Evolutionary conservation across 2,329 filamentous ascomycete species (phyloP).

Genomic region (Aspergillus uvarum): DNA sequence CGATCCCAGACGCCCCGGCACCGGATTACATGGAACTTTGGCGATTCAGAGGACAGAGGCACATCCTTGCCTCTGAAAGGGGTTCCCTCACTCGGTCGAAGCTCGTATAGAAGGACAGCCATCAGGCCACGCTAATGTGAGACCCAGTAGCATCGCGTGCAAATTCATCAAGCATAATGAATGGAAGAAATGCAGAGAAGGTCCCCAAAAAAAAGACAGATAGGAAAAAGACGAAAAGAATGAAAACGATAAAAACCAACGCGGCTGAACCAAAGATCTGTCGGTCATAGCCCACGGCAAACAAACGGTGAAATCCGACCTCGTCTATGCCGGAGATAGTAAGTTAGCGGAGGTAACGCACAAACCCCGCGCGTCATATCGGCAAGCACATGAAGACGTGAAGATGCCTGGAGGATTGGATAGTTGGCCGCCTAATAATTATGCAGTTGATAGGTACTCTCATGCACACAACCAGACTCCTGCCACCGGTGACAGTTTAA

Average conservation of each 20-base stretch:
- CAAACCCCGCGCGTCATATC: neutral
- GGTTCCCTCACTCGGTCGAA: conserved; percentile 6
- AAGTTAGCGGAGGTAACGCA: neutral
- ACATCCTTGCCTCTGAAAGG: neutral
- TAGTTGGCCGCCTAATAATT: too few species aligned
- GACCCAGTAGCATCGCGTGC: neutral
- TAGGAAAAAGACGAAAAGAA: too few species aligned
- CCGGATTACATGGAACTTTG: neutral
- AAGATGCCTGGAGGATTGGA: too few species aligned
- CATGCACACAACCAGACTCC: too few species aligned
- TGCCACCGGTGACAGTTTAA: too few species aligned
- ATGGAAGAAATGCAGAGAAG: neutral
- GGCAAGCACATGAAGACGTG: neutral
- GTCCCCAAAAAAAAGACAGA: too few species aligned
- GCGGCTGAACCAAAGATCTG: neutral
- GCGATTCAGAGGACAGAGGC: neutral
- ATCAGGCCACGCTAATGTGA: conserved; percentile 5
- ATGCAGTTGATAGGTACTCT: too few species aligned
- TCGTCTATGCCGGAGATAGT: too few species aligned
- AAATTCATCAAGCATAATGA: conserved; percentile 12
- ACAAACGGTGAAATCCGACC: neutral
- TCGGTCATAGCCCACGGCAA: neutral
- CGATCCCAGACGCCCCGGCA: neutral
- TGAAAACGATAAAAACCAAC: neutral
- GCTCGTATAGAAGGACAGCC: conserved; percentile 14